These are phyloP conservation scores for Wolfiporia cocos DNA, from an alignment of 1,284 basidiomycete genomes.

Conservation along the genomic window DNA sequence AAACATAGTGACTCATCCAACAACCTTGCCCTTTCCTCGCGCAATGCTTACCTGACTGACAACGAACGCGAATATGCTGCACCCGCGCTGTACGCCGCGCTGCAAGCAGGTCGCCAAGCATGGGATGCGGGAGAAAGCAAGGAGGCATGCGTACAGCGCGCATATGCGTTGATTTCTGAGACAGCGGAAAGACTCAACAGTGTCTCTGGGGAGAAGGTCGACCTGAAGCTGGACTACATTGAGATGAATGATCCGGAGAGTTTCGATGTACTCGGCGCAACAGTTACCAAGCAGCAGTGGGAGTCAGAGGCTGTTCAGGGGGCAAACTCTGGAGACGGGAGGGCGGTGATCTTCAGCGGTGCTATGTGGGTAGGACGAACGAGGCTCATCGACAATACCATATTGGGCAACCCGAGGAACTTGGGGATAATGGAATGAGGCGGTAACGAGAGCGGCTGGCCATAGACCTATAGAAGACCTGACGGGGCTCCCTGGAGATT, in stretches of 20 bases:
- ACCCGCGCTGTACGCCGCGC: slow-evolving; percentile 66
- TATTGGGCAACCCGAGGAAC: slow-evolving; percentile 51
- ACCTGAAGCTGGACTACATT: slow-evolving; percentile 78
- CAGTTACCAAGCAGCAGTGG: slow-evolving; percentile 21
- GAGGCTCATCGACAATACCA: slow-evolving; percentile 89
- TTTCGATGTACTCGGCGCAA: slow-evolving; percentile 54
- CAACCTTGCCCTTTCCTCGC: slow-evolving; percentile 82
- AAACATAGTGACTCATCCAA: slow-evolving; percentile 45
- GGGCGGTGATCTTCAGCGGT: slow-evolving; percentile 78
- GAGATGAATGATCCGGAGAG: slow-evolving; percentile 81
- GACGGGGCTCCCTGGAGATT: too few relatives aligned
- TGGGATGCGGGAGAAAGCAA: slow-evolving; percentile 53
- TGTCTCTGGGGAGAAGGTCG: slow-evolving; percentile 30
- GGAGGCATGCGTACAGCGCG: slow-evolving; percentile 44
- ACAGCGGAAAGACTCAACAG: slow-evolving; percentile 18
- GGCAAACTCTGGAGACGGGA: slow-evolving; percentile 12
- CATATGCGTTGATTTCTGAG: slow-evolving; percentile 34
- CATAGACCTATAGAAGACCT: too few relatives aligned
- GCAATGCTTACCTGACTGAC: slow-evolving; percentile 80
- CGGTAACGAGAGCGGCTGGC: too few relatives aligned
- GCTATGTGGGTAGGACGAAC: slow-evolving; percentile 87
- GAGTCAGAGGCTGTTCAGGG: slow-evolving; percentile 11
- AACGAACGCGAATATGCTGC: slow-evolving; percentile 63
- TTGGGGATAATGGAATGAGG: slow-evolving; percentile 18
- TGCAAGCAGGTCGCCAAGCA: slow-evolving; percentile 46